Percentiles rank a stretch among this genome's conserved stretches.
Conservation (phyloP, 2,329 filamentous ascomycete genomes). For the Scytalidium lignicola region DNA sequence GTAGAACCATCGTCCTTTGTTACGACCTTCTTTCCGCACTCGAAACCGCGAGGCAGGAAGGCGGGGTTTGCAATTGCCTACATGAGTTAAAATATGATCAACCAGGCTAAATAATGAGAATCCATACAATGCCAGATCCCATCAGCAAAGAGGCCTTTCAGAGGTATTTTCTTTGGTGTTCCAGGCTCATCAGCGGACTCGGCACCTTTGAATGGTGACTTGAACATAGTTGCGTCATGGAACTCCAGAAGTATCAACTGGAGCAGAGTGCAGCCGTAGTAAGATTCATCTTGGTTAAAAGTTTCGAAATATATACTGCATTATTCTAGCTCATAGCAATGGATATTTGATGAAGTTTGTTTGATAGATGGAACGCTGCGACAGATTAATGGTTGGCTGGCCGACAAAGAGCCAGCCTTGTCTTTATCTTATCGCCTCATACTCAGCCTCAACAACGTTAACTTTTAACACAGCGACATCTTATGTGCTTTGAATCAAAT, state of each 20-base stretch:
- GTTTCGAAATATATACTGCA: too few relatives aligned
- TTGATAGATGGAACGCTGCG: neutral
- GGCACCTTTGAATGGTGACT: neutral
- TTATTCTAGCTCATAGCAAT: too few relatives aligned
- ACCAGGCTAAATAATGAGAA: neutral
- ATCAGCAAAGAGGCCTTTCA: slow-evolving; percentile 27
- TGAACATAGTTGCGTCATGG: neutral
- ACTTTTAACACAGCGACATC: too few relatives aligned
- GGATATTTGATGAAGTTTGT: too few relatives aligned
- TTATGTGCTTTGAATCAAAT: too few relatives aligned
- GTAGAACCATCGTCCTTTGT: slow-evolving; percentile 49
- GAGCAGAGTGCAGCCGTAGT: neutral
- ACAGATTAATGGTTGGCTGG: neutral
- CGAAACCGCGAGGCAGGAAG: slow-evolving; percentile 43
- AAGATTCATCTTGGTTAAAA: too few relatives aligned
- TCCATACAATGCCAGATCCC: slow-evolving; percentile 35
- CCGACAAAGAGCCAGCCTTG: neutral
- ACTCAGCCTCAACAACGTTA: neutral
- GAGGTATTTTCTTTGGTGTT: slow-evolving; percentile 14
- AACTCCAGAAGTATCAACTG: neutral
- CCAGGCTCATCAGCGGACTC: neutral
- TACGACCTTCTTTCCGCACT: slow-evolving; percentile 43
- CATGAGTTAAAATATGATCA: neutral
- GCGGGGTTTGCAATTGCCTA: slow-evolving; percentile 47
- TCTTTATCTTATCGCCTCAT: neutral